Percentiles rank a stretch among this genome's conserved stretches.
These are phyloP conservation scores for Beauveria sp. DNA, from an alignment of 2,329 filamentous ascomycete species.

Conservation along the genomic window DNA sequence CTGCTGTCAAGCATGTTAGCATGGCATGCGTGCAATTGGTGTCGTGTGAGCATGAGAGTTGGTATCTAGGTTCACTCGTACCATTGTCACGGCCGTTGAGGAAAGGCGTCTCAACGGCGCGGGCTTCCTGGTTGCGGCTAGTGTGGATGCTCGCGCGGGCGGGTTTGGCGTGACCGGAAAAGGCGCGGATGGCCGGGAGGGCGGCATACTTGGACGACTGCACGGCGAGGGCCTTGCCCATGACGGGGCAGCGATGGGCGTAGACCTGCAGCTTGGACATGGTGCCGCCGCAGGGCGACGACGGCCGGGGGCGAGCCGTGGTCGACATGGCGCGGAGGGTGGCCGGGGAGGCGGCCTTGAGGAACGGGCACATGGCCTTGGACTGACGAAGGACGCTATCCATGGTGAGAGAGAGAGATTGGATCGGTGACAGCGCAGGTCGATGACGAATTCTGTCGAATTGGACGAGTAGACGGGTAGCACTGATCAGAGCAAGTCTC, in stretches of 20 bases:
- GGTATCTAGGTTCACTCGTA: constrained; percentile 22
- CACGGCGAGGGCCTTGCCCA: constrained; percentile 94
- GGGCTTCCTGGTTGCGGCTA: constrained; percentile 67
- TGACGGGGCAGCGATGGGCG: constrained; percentile 91
- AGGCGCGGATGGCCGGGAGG: constrained; percentile 42
- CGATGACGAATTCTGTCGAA: background rate
- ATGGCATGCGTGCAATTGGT: background rate
- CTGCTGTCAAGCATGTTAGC: constrained; percentile 13
- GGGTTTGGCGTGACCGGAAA: constrained; percentile 43
- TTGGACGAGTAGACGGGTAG: background rate
- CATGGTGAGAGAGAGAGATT: constrained; percentile 48
- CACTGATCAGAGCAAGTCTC: background rate
- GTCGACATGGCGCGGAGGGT: constrained; percentile 85
- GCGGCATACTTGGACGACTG: constrained; percentile 57
- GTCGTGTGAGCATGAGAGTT: background rate
- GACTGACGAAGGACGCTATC: constrained; percentile 92
- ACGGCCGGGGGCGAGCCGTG: constrained; percentile 50
- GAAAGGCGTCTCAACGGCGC: constrained; percentile 58
- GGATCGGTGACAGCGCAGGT: background rate
- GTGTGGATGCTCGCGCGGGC: constrained; percentile 75
- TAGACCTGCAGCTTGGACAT: constrained; percentile 96
- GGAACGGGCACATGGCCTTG: constrained; percentile 93
- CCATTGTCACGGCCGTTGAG: constrained; percentile 42
- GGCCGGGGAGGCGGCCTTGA: constrained; percentile 88
- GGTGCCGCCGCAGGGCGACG: constrained; percentile 74